Evolutionary conservation across 768 basidiomycete genomes (phyloP).

Genomic region (Boletales sp.): DNA sequence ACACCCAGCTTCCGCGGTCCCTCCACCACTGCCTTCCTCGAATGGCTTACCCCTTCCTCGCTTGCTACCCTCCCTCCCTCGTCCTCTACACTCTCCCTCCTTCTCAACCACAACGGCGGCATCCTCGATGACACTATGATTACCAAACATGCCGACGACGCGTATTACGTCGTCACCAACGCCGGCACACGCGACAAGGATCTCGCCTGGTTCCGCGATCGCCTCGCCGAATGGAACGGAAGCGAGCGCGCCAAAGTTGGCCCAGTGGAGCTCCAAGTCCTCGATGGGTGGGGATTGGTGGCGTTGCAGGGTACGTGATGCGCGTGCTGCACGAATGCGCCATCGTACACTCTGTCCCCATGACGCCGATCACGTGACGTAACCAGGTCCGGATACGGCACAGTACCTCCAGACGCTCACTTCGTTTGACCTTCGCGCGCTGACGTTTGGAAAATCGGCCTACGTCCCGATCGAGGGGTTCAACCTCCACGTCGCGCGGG

Average conservation of each 20-base stretch:
- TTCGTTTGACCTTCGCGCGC: constrained; percentile 62
- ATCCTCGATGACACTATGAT: constrained; percentile 96
- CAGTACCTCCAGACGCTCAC: constrained; percentile 75
- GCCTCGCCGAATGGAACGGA: constrained; percentile 75
- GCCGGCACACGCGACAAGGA: constrained; percentile 84
- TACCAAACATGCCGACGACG: constrained; percentile 73
- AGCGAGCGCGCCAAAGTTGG: constrained; percentile 46
- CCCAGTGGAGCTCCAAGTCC: constrained; percentile 72
- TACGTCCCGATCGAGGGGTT: constrained; percentile 67
- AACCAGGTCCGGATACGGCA: constrained; percentile 75
- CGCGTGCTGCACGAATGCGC: background rate
- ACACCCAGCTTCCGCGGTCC: constrained; percentile 71
- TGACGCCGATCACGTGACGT: no score
- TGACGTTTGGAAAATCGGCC: constrained; percentile 85
- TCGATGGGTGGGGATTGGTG: constrained; percentile 84
- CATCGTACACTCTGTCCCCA: no score
- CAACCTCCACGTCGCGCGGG: constrained; percentile 79
- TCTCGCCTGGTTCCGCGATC: constrained; percentile 67
- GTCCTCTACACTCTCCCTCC: constrained; percentile 80
- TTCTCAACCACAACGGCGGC: constrained; percentile 86
- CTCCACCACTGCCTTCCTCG: constrained; percentile 75
- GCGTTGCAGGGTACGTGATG: constrained; percentile 77
- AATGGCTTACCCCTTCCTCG: constrained; percentile 87
- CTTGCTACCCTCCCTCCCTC: constrained; percentile 64
- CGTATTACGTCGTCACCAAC: constrained; percentile 96